Evolutionary conservation across 2,329 filamentous ascomycete species (phyloP).

Genomic region (Hypocrella siamensis): DNA sequence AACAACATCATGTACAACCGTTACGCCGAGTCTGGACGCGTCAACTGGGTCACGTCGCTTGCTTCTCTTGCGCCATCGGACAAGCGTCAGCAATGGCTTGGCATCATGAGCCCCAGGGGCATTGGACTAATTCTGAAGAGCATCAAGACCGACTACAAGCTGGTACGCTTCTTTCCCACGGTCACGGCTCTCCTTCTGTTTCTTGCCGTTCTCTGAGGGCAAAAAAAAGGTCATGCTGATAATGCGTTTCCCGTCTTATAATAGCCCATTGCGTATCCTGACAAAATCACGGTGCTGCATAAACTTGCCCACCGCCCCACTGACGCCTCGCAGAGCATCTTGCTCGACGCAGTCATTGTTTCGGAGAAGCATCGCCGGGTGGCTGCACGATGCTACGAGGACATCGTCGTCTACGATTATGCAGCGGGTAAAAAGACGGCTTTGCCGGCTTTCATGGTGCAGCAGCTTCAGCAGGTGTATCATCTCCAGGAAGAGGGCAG

Average conservation of each 20-base stretch:
- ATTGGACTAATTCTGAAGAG: constrained; percentile 65
- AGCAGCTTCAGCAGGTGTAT: constrained; percentile 19
- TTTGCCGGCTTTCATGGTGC: constrained; percentile 24
- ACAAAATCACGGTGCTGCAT: constrained; percentile 71
- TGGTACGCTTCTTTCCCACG: too few species aligned
- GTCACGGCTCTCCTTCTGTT: too few species aligned
- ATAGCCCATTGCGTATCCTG: constrained; percentile 71
- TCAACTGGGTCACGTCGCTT: constrained; percentile 64
- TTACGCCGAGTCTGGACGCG: constrained; percentile 67
- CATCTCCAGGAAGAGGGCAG: constrained; percentile 14
- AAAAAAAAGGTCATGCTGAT: too few species aligned
- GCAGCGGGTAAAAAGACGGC: constrained; percentile 17
- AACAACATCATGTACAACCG: constrained; percentile 77
- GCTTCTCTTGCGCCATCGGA: constrained; percentile 44
- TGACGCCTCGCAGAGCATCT: constrained; percentile 29
- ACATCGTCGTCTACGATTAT: constrained; percentile 16
- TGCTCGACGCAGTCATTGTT: constrained; percentile 47
- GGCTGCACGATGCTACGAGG: constrained; percentile 58
- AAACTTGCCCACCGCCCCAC: constrained; percentile 44
- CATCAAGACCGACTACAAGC: constrained; percentile 75
- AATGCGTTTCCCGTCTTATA: too few species aligned
- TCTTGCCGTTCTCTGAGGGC: too few species aligned
- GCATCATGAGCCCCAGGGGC: constrained; percentile 49
- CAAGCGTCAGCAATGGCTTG: constrained; percentile 48
- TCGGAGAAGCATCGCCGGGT: constrained; percentile 60